Base-by-base conservation (phyloP, 2,329 filamentous ascomycete genomes). In the Tetracladium maxilliforme region DNA sequence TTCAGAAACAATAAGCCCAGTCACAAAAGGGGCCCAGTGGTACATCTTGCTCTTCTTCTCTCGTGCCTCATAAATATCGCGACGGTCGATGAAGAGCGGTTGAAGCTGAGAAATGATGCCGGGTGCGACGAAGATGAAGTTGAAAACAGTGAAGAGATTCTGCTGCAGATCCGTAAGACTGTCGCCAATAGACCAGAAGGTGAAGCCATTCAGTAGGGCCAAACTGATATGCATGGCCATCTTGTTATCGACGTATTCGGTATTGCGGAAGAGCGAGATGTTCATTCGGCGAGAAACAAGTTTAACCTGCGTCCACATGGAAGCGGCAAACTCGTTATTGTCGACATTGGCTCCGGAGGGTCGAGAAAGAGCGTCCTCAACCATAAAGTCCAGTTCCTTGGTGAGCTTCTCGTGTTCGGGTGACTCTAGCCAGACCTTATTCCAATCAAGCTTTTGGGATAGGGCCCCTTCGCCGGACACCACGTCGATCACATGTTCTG, bases 371-470 rank as follows among this genome's bases (percentile, higher is more conserved):
- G 57, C 51, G 2, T 64, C 59, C 3, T 57, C 42, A 34, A 66
- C 64, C 29, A 75, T 60, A 6, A 50, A 50, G 14, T 70, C 59
- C 19, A 81, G 71, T 38, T 77, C 69, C 10, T 59, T 45, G 3
- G 69, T 42, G 11, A 74, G 47, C 3, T 52, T 42, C 5, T 51
- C 45, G 32, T 66, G 61, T 34, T 77, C 59, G 3, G 64, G 47
- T 0, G 72, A 78, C 19, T 62, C 59, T 23, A 56, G 53, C 75
- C 75, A 81, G 35, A 76, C 64, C 21, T 76, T 56, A 19, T 60
- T 55, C 80, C 80, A 86, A 42, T 83, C 64, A 18, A 48, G 43
- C 1, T 65, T 64, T 2, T 64, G 64, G 4, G 58, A 56, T 21
- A 63, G 21, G 50, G 58, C 12, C n/a, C n/a, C n/a, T n/a, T n/a